phyloP scores from a whole-genome alignment of 2,329 filamentous ascomycete species.

The Atkinsonella texensis region DNA sequence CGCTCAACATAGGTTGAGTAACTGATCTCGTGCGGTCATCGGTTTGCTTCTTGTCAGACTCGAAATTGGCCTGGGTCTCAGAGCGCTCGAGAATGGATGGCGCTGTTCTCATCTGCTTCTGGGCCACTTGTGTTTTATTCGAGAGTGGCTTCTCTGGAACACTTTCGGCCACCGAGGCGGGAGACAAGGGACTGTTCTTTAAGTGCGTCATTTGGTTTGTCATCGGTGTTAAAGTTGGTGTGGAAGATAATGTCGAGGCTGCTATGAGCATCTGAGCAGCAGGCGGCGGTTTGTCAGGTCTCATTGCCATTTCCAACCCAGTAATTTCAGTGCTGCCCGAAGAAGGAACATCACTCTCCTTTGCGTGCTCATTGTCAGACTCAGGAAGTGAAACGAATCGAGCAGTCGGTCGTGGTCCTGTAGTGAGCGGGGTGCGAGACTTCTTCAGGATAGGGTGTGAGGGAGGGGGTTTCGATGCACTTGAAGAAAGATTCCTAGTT shows the following conservation, averaged over 20 bases:
- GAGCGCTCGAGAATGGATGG: constrained; percentile 18
- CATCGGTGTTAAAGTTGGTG: background rate
- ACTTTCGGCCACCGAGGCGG: constrained; percentile 14
- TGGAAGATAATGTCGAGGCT: constrained; percentile 24
- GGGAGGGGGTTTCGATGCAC: constrained; percentile 31
- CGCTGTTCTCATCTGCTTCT: constrained; percentile 11
- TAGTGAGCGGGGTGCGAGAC: constrained; percentile 38
- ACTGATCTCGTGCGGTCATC: background rate
- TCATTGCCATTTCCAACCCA: constrained; percentile 17
- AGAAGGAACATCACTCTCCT: constrained; percentile 23
- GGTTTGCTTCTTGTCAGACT: background rate
- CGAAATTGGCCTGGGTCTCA: constrained; percentile 4
- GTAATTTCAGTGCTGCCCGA: constrained; percentile 27
- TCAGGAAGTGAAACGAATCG: constrained; percentile 45
- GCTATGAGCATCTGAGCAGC: constrained; percentile 30
- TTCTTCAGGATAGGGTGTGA: constrained; percentile 50
- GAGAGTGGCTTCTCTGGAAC: background rate
- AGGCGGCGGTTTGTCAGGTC: constrained; percentile 13
- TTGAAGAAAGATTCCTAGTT: constrained; percentile 24
- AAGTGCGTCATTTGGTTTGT: constrained; percentile 28
- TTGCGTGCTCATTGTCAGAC: constrained; percentile 30
- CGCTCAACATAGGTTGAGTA: constrained; percentile 17
- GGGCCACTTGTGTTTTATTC: constrained; percentile 5
- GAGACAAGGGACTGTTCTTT: constrained; percentile 35
- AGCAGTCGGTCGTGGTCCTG: constrained; percentile 44